Base-by-base conservation (phyloP, 495 filamentous ascomycete genomes). In the Saxophila tyrrhenica region DNA sequence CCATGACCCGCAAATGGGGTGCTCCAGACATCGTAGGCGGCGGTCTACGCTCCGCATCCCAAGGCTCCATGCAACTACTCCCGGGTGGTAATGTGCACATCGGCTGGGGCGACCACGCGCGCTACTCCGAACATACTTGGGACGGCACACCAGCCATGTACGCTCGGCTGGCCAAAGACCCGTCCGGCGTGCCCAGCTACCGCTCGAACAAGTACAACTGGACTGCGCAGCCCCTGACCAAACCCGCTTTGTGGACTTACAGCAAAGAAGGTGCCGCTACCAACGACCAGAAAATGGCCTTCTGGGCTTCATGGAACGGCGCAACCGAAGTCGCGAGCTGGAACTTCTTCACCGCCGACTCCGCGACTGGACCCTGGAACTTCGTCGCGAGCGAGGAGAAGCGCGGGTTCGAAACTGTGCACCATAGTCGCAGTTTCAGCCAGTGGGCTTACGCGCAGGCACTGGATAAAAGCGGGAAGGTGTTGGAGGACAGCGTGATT, bases 11-110 rank as follows among this genome's bases (percentile, higher is more conserved):
- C 3, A 69, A 73, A 39, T 78, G 72, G 44, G 58, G 51, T 0
- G 72, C 75, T 1, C 70, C 70, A 0, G 67, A 70, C 2, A 2
- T 48, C 24, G 68, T 69, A 0, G 65, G 69, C 13, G 51, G 61
- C 11, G 70, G 73, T 23, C 59, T 82, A 48, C 60, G 76, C 38
- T 76, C 77, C 50, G 78, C 76, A 25, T 80, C 77, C 22, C 81
- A 83, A 59, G 81, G 81, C 15, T 81, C 78, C 51, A 67, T 78
- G 24, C 82, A 84, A 59, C 61, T 76, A 1, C 68, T 83, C 5
- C 71, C 75, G 0, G 75, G 75, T 55, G 70, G 72, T 19, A 78
- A 81, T 51, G 70, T 73, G 5, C 72, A 82, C 22, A 75, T 81
- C 16, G 78, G 79, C 57, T 83, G 78, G 79, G 80, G 81, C 1